Base-by-base conservation (phyloP, 2,329 filamentous ascomycete species). In the Fusarium coffeatum region DNA sequence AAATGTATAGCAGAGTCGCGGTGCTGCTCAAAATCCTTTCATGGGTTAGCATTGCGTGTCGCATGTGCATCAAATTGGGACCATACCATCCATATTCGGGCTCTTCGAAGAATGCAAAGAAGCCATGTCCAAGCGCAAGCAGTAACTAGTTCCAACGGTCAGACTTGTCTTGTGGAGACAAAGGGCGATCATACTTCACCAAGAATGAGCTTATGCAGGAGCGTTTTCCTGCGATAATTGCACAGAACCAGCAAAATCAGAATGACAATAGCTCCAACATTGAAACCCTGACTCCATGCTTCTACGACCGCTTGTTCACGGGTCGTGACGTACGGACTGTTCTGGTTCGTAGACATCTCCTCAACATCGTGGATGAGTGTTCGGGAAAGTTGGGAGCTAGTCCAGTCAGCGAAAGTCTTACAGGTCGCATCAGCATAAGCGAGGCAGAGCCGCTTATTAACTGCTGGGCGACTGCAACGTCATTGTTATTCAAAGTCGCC, bases 181-280 rank as follows among this genome's bases (percentile, higher is more conserved):
- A n/a, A 23, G 8, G n/a, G 8, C 16, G 18, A 43, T 22, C 55
- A 40, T 20, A 64, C 61, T 43, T 68, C 66, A 41, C 65, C 32
- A 6, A 68, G 49, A 61, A 68, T 66, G 13, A 68, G 65, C 23
- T 68, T 68, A 37, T 68, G 66, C 22, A 68, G 28, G 22, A 69
- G 41, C 16, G 60, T 55, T 12, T 66, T 69, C 12, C 16, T 50
- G 2, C 66, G 49, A 32, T 69, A 68, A 32, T 68, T 68, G 37
- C 66, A 68, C 27, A 68, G 37, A 11, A 68, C 59, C 10, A 68
- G 6, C 3, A 68, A 11, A 3, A 68, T 41, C 8, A 68, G 59
- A 3, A 68, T 32, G 3, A 61, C 22, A 11, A 66, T 30, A 1
- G 54, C 65, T 7, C 66, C 66, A 6, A 68, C 25, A 13, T 69